Percentiles rank a stretch among this genome's conserved stretches.
Evolutionary conservation across 306 rosid genomes (phyloP).

Genomic region (Biancaea sappan): DNA sequence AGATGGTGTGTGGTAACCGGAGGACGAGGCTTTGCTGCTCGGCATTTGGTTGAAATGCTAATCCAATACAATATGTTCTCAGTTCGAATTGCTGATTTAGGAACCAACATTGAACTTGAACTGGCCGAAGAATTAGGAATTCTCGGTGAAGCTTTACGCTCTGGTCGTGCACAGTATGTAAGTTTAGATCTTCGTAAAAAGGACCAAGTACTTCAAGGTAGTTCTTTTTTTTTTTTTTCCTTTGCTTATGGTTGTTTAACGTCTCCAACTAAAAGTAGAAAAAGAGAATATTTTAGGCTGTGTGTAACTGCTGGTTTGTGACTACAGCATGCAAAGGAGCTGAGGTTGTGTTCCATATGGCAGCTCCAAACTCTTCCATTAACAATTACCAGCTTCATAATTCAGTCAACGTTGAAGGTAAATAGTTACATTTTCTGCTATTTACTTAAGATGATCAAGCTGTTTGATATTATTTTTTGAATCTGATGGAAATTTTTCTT

Average conservation of each 20-base stretch:
- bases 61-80: conserved; percentile 48
- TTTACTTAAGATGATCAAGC: neutral
- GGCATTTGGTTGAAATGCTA: conserved; percentile 86
- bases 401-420: conserved; percentile 93
- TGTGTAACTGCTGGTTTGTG: neutral
- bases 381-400: conserved; percentile 77
- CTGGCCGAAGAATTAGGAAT: conserved; percentile 61
- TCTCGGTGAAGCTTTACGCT: conserved; percentile 71
- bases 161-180: conserved; percentile 74
- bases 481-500: neutral
- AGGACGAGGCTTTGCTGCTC: conserved; percentile 94
- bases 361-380: conserved; percentile 92
- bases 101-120: conserved; percentile 60
- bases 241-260: neutral
- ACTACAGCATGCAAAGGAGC: conserved; percentile 75
- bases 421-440: neutral
- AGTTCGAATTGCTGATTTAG: conserved; percentile 84
- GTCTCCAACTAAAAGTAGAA: neutral
- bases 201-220: conserved; percentile 68
- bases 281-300: neutral
- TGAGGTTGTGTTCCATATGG: conserved; percentile 95
- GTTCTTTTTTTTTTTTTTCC: neutral
- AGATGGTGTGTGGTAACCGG: conserved; percentile 94
- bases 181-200: conserved; percentile 78
- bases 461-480: conserved; percentile 5